Conservation (phyloP, 176 grass and related monocot genomes). For the Triticum turgidum region DNA sequence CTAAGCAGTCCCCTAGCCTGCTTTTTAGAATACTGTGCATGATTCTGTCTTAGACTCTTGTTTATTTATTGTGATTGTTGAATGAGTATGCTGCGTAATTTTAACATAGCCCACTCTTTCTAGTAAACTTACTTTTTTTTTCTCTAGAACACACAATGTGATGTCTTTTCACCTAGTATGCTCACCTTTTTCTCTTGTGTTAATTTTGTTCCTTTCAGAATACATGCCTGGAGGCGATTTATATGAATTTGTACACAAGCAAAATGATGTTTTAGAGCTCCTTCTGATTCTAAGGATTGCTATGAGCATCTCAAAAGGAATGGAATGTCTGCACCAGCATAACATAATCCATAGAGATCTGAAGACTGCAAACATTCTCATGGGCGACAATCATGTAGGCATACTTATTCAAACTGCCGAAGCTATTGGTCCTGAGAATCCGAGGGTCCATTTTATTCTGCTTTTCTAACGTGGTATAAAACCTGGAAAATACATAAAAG, state of each 20-base stretch:
- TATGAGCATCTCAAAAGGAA: slow-evolving; percentile 75
- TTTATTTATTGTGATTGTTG: neutral
- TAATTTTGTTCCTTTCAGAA: slow-evolving; percentile 61
- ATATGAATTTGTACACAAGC: slow-evolving; percentile 80
- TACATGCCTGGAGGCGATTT: slow-evolving; percentile 85
- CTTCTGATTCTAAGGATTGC: slow-evolving; percentile 57
- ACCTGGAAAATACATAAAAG: slow-evolving; percentile 11
- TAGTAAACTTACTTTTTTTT: neutral
- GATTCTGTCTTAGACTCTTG: neutral
- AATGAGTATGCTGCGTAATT: neutral
- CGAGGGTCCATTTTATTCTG: slow-evolving; percentile 19
- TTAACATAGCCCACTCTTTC: neutral
- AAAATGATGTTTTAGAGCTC: slow-evolving; percentile 57
- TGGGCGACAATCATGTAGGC: slow-evolving; percentile 65
- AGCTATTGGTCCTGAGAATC: neutral
- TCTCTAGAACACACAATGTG: neutral
- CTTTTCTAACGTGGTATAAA: neutral
- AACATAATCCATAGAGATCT: slow-evolving; percentile 96
- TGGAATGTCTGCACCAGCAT: slow-evolving; percentile 83
- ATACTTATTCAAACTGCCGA: slow-evolving; percentile 7
- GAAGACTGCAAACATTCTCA: slow-evolving; percentile 88
- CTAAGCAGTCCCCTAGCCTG: neutral
- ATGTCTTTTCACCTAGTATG: neutral
- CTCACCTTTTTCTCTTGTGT: neutral
- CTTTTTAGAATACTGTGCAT: neutral